A percentile compares a stretch with the other conserved stretches of the same genome.
Conservation (phyloP, 768 basidiomycete species). For the Lactarius akahatsu region DNA sequence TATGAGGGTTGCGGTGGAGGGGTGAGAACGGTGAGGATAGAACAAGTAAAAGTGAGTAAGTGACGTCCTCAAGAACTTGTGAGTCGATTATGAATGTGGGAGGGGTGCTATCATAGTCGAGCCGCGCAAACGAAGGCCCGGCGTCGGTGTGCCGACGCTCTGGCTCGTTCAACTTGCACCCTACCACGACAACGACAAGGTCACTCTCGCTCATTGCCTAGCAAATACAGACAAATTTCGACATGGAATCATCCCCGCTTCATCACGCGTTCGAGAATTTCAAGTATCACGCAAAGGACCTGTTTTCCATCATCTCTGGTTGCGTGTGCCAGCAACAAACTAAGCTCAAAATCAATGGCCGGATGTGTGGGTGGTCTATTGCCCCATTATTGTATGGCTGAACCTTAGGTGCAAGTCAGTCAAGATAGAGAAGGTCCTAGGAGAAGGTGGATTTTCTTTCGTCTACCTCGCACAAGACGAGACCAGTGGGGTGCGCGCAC, state of each 20-base stretch:
- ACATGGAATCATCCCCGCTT: slow-evolving; percentile 22
- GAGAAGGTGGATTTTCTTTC: slow-evolving; percentile 95
- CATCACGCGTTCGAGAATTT: slow-evolving; percentile 52
- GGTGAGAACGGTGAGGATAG: too few species aligned
- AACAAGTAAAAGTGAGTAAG: too few species aligned
- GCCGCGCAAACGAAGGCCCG: too few species aligned
- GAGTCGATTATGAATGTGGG: too few species aligned
- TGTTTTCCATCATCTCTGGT: slow-evolving; percentile 75
- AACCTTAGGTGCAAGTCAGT: slow-evolving; percentile 44
- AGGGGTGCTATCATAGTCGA: too few species aligned
- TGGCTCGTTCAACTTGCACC: not conserved
- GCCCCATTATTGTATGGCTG: not conserved
- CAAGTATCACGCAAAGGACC: slow-evolving; percentile 78
- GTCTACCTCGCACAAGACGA: slow-evolving; percentile 89
- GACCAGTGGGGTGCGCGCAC: slow-evolving; percentile 67
- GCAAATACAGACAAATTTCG: not conserved
- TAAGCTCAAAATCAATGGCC: slow-evolving; percentile 92
- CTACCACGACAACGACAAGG: not conserved
- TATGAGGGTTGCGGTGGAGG: too few species aligned
- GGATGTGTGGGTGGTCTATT: slow-evolving; percentile 66
- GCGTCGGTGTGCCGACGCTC: not conserved
- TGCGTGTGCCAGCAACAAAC: slow-evolving; percentile 80
- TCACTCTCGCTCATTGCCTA: not conserved
- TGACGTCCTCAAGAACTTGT: too few species aligned
- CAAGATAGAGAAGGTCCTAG: slow-evolving; percentile 87